Evolutionary conservation across 2,329 filamentous ascomycete genomes (phyloP).

Genomic region (Calonectria crousiana): DNA sequence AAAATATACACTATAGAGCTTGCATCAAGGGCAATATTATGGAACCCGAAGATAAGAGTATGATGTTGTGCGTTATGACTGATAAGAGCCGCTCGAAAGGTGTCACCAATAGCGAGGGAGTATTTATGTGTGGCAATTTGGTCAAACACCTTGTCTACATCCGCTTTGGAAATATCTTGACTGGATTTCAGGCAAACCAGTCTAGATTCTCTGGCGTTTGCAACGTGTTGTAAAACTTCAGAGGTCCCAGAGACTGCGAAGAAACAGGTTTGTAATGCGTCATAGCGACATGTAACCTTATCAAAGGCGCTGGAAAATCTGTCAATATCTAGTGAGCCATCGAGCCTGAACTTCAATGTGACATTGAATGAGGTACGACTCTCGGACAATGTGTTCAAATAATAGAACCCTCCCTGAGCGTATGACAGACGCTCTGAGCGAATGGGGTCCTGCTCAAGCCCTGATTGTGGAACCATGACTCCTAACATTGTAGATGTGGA

Average conservation of each 20-base stretch:
- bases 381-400: not conserved
- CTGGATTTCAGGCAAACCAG: no score
- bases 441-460: no score
- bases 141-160: no score
- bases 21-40: conserved; percentile 65
- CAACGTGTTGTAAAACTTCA: not conserved
- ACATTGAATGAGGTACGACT: not conserved
- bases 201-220: no score
- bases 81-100: not conserved
- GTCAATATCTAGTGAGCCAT: not conserved
- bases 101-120: not conserved
- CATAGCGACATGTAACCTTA: not conserved
- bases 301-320: not conserved
- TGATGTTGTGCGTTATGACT: conserved; percentile 35
- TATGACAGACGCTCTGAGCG: no score
- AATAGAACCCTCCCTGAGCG: not conserved
- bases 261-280: not conserved
- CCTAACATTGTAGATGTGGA: no score
- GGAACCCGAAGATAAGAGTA: conserved; percentile 57
- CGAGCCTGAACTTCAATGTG: not conserved
- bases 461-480: no score
- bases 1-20: not conserved
- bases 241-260: not conserved
- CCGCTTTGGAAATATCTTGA: no score
- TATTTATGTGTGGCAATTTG: no score